Evolutionary conservation across 306 rosid species (phyloP).

Genomic region (Dalbergia oliveri): DNA sequence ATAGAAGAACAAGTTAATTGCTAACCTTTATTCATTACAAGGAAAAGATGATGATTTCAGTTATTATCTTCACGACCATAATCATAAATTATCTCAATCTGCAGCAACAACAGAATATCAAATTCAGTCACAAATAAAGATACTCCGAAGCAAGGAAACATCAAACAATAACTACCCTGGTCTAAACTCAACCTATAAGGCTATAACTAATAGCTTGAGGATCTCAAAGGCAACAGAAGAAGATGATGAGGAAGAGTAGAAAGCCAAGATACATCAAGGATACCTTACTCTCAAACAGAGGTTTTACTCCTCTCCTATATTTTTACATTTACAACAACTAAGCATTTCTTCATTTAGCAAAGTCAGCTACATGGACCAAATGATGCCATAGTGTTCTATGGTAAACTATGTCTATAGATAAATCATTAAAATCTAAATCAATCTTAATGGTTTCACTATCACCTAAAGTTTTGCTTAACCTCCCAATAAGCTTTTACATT

Average conservation of each 20-base stretch:
- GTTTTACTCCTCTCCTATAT: neutral
- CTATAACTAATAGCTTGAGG: slow-evolving; percentile 16
- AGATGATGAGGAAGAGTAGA: slow-evolving; percentile 5
- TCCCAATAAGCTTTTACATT: neutral
- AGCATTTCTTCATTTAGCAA: neutral
- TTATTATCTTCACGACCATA: slow-evolving; percentile 85
- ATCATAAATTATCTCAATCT: slow-evolving; percentile 90
- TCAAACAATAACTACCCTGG: neutral
- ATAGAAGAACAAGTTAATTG: slow-evolving; percentile 34
- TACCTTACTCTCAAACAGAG: neutral
- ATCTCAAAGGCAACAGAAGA: neutral
- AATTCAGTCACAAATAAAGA: slow-evolving; percentile 45
- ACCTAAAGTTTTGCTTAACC: neutral
- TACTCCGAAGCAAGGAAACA: slow-evolving; percentile 18
- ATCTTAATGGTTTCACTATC: neutral
- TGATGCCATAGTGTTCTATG: neutral
- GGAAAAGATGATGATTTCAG: slow-evolving; percentile 53
- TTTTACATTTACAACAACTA: neutral
- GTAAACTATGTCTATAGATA: neutral
- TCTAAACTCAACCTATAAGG: neutral
- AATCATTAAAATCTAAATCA: neutral
- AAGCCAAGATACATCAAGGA: neutral
- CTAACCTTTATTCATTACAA: slow-evolving; percentile 70
- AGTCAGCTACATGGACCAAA: neutral
- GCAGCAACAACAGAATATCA: slow-evolving; percentile 46